Evolutionary conservation across 2,329 filamentous ascomycete genomes (phyloP).

Genomic region (Bisporella sp.): DNA sequence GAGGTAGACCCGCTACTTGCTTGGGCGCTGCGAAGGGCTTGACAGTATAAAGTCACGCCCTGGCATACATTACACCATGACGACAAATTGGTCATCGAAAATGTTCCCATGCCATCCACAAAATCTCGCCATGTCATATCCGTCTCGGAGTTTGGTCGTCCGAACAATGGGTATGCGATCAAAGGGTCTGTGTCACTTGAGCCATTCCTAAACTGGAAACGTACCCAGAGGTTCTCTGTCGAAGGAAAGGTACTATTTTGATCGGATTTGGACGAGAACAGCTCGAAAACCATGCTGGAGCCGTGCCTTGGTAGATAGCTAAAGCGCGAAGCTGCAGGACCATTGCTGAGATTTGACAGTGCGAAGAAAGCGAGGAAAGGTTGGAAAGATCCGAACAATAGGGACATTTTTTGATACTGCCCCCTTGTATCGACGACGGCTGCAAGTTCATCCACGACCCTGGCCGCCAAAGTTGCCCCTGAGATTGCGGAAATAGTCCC

Average conservation of each 20-base stretch:
- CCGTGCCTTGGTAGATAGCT: conserved; percentile 57
- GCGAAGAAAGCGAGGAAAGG: conserved; percentile 50
- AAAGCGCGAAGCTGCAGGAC: conserved; percentile 40
- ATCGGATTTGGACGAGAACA: conserved; percentile 35
- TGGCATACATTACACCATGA: conserved; percentile 24
- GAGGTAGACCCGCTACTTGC: neutral
- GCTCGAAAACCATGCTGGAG: conserved; percentile 68
- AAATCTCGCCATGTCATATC: conserved; percentile 26
- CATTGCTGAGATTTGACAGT: conserved; percentile 36
- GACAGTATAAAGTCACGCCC: conserved; percentile 20
- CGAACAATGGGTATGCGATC: conserved; percentile 26
- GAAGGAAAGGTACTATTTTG: conserved; percentile 9
- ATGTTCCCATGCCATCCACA: conserved; percentile 13
- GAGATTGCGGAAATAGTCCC: conserved; percentile 40
- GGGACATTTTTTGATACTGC: conserved; percentile 38
- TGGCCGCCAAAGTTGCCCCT: conserved; percentile 43
- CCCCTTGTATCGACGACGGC: conserved; percentile 34
- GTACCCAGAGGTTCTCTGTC: conserved; percentile 37
- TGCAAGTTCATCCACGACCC: conserved; percentile 37
- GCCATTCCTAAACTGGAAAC: conserved; percentile 50
- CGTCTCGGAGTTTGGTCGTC: conserved; percentile 16
- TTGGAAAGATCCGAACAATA: conserved; percentile 48
- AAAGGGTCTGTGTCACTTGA: conserved; percentile 28
- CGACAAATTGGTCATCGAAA: conserved; percentile 14
- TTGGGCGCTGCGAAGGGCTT: conserved; percentile 11